phyloP scores from a whole-genome alignment of 2,329 filamentous ascomycete species.

The Verticillium nonalfalfae region DNA sequence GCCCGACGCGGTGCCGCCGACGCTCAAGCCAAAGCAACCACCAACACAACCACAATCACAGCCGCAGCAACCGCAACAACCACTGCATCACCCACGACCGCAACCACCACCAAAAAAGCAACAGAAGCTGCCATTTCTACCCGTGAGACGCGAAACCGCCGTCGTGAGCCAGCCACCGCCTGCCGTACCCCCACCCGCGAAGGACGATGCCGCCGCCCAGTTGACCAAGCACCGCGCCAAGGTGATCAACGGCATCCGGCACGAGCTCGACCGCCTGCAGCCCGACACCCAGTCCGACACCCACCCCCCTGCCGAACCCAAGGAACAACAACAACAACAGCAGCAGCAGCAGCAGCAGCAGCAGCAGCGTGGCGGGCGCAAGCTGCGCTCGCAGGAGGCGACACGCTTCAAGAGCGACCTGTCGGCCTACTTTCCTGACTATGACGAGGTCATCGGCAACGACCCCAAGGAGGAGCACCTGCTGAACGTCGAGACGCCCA shows the following conservation, averaged over 20 bases:
- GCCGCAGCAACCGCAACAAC: slow-evolving; percentile 4
- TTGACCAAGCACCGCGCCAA: slow-evolving; percentile 50
- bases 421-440: slow-evolving; percentile 85
- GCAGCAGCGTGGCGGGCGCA: slow-evolving; percentile 58
- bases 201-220: slow-evolving; percentile 14
- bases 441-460: slow-evolving; percentile 89
- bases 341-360: too few relatives aligned
- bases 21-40: slow-evolving; percentile 7
- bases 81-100: slow-evolving; percentile 5
- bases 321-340: too few relatives aligned
- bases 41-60: slow-evolving; percentile 2
- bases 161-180: slow-evolving; percentile 11
- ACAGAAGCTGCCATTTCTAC: slow-evolving; percentile 2
- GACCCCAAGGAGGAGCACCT: slow-evolving; percentile 76
- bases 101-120: neutral
- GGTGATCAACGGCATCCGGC: slow-evolving; percentile 54
- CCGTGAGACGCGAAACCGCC: slow-evolving; percentile 5
- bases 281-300: slow-evolving; percentile 21
- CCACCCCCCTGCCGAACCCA: slow-evolving; percentile 31
- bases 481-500: slow-evolving; percentile 64
- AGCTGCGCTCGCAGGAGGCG: slow-evolving; percentile 80
- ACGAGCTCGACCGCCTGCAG: slow-evolving; percentile 53
- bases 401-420: slow-evolving; percentile 87
- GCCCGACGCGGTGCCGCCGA: slow-evolving; percentile 7
- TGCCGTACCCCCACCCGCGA: slow-evolving; percentile 12